A percentile compares a stretch with the other conserved stretches of the same genome.
Conservation (phyloP, 208 protist species). For the Leishmania gerbilli region DNA sequence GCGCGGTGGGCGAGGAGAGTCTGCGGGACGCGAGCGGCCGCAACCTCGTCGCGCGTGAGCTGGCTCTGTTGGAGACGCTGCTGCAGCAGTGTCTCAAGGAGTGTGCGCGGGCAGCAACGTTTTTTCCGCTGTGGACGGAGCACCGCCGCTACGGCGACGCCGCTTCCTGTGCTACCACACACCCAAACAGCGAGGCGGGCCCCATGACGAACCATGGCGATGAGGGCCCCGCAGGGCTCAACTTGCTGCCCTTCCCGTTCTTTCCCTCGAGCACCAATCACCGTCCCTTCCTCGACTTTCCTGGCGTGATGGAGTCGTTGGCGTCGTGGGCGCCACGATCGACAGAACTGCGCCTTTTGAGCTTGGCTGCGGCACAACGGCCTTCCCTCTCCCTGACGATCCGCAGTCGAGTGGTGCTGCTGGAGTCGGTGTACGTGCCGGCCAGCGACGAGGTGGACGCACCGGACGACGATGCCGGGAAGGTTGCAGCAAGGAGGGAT, state of each 20-base stretch:
- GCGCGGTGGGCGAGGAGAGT: background rate
- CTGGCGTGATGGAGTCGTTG: slow-evolving; percentile 13
- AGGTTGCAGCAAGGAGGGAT: background rate
- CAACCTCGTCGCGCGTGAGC: background rate
- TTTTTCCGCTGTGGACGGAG: slow-evolving; percentile 65
- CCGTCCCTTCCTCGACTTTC: slow-evolving; percentile 14
- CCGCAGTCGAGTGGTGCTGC: slow-evolving; percentile 34
- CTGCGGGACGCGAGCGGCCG: background rate
- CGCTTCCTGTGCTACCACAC: background rate
- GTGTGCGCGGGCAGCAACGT: slow-evolving; percentile 14
- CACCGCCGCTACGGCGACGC: background rate
- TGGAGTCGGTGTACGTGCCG: slow-evolving; percentile 18
- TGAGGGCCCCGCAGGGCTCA: background rate
- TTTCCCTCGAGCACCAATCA: background rate
- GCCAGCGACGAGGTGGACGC: background rate
- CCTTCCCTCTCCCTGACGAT: slow-evolving; percentile 37
- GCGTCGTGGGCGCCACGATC: slow-evolving; percentile 21
- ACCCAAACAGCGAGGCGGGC: background rate
- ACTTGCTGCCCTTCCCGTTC: background rate
- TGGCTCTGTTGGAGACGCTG: slow-evolving; percentile 8
- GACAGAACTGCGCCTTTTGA: slow-evolving; percentile 55
- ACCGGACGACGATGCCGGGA: background rate
- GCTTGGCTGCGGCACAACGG: slow-evolving; percentile 41
- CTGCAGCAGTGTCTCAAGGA: slow-evolving; percentile 29
- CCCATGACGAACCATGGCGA: background rate